phyloP scores from a whole-genome alignment of 768 basidiomycete genomes.

The Lyophyllum decastes region DNA sequence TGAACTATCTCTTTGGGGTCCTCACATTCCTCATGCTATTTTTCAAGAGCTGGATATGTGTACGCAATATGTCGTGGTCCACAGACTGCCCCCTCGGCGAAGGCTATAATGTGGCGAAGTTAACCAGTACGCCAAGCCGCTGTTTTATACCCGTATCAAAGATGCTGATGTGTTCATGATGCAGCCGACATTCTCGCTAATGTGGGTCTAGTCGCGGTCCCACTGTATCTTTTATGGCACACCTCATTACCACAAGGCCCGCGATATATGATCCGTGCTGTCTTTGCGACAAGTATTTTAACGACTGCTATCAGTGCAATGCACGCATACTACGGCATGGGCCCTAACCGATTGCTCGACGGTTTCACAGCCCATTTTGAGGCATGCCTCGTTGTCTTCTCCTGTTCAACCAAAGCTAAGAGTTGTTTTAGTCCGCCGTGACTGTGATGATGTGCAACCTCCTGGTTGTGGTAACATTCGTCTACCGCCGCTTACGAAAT shows the following conservation, averaged over 20 bases:
- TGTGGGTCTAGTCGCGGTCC: constrained; percentile 5
- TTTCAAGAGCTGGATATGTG: constrained; percentile 15
- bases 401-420: not conserved
- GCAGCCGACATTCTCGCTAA: constrained; percentile 16
- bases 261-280: constrained; percentile 16
- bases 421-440: constrained; percentile 12
- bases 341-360: constrained; percentile 3
- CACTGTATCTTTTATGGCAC: constrained; percentile 12
- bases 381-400: constrained; percentile 7
- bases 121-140: constrained; percentile 5
- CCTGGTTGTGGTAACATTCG: constrained; percentile 17
- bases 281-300: constrained; percentile 17
- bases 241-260: constrained; percentile 7
- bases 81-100: constrained; percentile 11
- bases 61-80: constrained; percentile 5
- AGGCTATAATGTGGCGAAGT: constrained; percentile 7
- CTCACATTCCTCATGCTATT: constrained; percentile 8
- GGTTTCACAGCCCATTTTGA: constrained; percentile 18
- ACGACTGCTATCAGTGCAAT: constrained; percentile 14
- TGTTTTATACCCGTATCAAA: not conserved
- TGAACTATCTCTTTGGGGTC: constrained; percentile 8
- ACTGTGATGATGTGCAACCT: constrained; percentile 19
- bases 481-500: constrained; percentile 17
- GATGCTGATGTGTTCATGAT: not conserved
- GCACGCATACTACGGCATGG: constrained; percentile 14